Evolutionary conservation across 2,329 filamentous ascomycete genomes (phyloP), one percentile per base, ranked within the genome.

Genomic region (Monosporascus sp.): DNA sequence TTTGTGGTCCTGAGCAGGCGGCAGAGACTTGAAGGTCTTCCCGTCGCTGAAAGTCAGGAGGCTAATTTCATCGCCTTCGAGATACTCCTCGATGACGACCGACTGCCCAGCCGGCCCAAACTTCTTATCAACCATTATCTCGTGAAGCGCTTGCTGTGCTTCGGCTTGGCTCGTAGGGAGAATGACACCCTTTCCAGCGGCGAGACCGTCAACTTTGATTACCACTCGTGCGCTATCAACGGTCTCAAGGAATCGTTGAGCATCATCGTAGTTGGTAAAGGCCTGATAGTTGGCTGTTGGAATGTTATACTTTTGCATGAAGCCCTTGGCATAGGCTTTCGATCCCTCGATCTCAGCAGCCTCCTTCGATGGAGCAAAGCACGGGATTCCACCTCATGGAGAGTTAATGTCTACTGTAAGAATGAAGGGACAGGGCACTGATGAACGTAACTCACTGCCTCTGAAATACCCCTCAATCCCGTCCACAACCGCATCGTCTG

Each of bases 271-370:
- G 64, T 89, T 80, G 70, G 79, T 84, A 68, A 97, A 97, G 75
- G 95, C 97, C 70, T 87, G 84, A 74, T 96, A 97, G 38, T 82
- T 84, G 17, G 94, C 94, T 1, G 94, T 97, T 37, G 93, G 92
- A 63, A 99, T 96, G 64, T 81, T 81, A 74, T 96, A 85, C 60
- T 87, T 85, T 72, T 88, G 87, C 94, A 97, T 99, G 68, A 97
- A 97, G 71, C 97, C 92, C 70, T 99, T 99, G 57, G 89, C 91
- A 71, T 95, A 97, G 9, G 92, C 89, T 78, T 97, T 99, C 75
- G 89, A 95, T 55, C 94, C 94, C 73, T 99, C 94, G 81, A 99
- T 90, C 45, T 83, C 82, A 19, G 94, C 92, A 20, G 94, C 93
- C 49, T 84, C 84, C 73, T 88, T 85, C 53, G 86, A 88, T 5